Evolutionary conservation across 306 rosid species (phyloP).

Genomic region (Sechiopsis laciniata): DNA sequence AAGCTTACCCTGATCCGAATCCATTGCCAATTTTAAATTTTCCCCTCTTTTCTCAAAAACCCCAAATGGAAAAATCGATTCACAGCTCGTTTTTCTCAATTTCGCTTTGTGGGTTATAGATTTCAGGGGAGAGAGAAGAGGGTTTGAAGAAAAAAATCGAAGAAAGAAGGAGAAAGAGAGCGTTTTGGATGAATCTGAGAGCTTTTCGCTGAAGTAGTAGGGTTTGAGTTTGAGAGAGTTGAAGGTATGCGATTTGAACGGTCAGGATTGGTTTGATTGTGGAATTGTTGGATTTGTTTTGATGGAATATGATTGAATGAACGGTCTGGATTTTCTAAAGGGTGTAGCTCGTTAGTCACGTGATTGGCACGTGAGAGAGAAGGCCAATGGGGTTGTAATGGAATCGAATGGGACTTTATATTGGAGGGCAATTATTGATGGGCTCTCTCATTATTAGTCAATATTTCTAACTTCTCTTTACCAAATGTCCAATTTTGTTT

Average conservation of each 20-base stretch:
- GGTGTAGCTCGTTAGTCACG: neutral
- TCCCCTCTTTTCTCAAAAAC: neutral
- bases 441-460: neutral
- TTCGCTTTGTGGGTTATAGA: neutral
- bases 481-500: too few species aligned
- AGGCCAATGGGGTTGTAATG: neutral
- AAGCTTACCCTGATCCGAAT: constrained; percentile 94
- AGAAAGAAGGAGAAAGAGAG: neutral
- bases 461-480: neutral
- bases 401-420: neutral
- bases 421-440: constrained; percentile 16
- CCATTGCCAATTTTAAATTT: constrained; percentile 40
- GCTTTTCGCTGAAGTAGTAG: constrained; percentile 15
- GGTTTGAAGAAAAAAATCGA: constrained; percentile 22
- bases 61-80: constrained; percentile 12
- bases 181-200: constrained; percentile 7
- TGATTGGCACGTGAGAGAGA: constrained; percentile 15
- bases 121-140: constrained; percentile 19
- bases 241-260: constrained; percentile 33
- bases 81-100: neutral
- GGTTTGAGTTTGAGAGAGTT: neutral
- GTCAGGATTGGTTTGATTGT: constrained; percentile 19
- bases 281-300: neutral
- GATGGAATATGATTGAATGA: neutral
- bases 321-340: neutral